These are phyloP conservation scores for Stephanocyclus meneghinianus DNA, from an alignment of 352 stramenopile species.

Conservation along the genomic window DNA sequence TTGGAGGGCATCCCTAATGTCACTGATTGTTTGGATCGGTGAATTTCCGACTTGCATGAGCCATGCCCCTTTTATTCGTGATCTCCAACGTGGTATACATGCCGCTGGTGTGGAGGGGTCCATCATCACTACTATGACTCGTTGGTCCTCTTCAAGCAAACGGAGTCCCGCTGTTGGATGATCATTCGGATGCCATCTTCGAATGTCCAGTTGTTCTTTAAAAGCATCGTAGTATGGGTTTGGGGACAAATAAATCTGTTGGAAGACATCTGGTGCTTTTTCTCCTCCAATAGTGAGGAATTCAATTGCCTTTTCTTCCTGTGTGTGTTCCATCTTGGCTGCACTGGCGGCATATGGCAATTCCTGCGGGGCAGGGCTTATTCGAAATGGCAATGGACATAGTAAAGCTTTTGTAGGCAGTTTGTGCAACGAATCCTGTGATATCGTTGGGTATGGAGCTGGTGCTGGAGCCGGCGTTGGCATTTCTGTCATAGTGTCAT, in stretches of 20 bases:
- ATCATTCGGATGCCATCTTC: not conserved
- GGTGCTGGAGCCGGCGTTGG: not conserved
- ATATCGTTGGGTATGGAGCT: not conserved
- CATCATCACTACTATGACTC: not conserved
- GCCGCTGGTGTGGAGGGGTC: not conserved
- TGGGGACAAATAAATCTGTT: slow-evolving; percentile 12
- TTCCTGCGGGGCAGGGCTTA: not conserved
- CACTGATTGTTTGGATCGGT: not conserved
- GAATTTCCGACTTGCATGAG: slow-evolving; percentile 3
- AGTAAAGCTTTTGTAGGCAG: not conserved
- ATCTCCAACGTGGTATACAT: slow-evolving; percentile 10
- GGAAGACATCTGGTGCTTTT: not conserved
- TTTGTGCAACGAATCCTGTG: not conserved
- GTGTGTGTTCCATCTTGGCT: not conserved
- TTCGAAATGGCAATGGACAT: not conserved
- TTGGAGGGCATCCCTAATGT: not conserved
- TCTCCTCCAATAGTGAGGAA: not conserved
- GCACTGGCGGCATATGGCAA: not conserved
- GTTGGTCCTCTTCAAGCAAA: not conserved
- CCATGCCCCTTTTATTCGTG: slow-evolving; percentile 8
- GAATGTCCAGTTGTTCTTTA: not conserved
- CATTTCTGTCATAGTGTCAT: not conserved
- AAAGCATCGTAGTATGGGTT: slow-evolving; percentile 15
- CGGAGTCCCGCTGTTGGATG: not conserved
- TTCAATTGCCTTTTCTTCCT: not conserved